Evolutionary conservation across 2,329 filamentous ascomycete species (phyloP).

Genomic region (Trichoderma sp.): DNA sequence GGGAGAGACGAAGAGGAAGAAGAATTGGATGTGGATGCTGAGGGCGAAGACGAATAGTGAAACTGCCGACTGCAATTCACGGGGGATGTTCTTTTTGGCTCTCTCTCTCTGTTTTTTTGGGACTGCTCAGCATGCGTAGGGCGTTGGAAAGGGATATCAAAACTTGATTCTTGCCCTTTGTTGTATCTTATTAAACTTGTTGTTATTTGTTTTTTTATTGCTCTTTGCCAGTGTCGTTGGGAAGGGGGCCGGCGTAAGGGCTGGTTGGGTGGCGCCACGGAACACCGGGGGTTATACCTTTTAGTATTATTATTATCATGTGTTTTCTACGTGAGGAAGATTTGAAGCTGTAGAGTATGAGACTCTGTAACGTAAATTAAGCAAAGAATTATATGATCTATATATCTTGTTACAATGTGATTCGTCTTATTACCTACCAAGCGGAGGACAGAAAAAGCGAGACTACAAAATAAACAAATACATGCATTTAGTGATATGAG

Average conservation of each 20-base stretch:
- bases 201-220: neutral
- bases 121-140: neutral
- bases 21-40: conserved; percentile 33
- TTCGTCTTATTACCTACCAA: too few species aligned
- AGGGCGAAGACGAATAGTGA: conserved; percentile 35
- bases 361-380: neutral
- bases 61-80: conserved; percentile 27
- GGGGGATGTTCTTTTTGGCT: neutral
- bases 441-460: too few species aligned
- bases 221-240: neutral
- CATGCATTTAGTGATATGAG: too few species aligned
- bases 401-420: neutral
- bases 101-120: neutral
- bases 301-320: neutral
- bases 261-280: conserved; percentile 26
- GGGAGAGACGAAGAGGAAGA: neutral
- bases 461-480: too few species aligned
- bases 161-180: neutral
- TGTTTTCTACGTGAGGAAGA: neutral
- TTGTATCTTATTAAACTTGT: neutral
- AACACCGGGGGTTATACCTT: conserved; percentile 12
- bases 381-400: neutral
- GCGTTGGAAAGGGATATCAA: neutral
- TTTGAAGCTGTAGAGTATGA: neutral
- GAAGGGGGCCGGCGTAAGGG: conserved; percentile 22